Base-by-base conservation (phyloP, 1,284 basidiomycete species). In the Ceratobasidium sp. region DNA sequence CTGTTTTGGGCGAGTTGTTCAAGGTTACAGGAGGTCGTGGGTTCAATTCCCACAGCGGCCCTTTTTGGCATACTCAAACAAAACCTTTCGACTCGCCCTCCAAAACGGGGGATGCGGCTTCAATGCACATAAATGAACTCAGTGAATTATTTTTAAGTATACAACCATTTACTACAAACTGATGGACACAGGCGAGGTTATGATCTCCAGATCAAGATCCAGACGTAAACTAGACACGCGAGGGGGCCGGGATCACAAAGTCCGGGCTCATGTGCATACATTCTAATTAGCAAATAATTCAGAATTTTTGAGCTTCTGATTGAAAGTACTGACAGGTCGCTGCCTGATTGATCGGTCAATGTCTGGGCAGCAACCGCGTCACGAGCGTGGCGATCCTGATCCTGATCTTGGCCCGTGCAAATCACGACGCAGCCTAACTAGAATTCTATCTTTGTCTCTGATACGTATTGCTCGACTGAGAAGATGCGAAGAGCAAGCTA, bases 41-140 rank as follows among this genome's bases (percentile, higher is more conserved):
- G 71, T 75, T 75, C 71, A 75, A 75, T 75, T 75, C 71, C 69
- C 69, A 74, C 58, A 74, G 69, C 69, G 69, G 69, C 69, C 69
- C 69, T 3, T 35, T 47, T 26, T 63, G 42, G 42, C 17, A 17
- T 45, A 17, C 17, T 45, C 7, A 45, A 45, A n/a, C n/a, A n/a
- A n/a, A n/a, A n/a, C n/a, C n/a, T n/a, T n/a, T n/a, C n/a, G n/a
- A n/a, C n/a, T n/a, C n/a, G n/a, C n/a, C n/a, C n/a, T n/a, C n/a
- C n/a, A n/a, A n/a, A n/a, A n/a, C n/a, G n/a, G n/a, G n/a, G n/a
- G n/a, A n/a, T n/a, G n/a, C n/a, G n/a, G n/a, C n/a, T n/a, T n/a
- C n/a, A n/a, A n/a, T n/a, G n/a, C n/a, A n/a, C n/a, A n/a, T n/a
- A n/a, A n/a, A n/a, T n/a, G n/a, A n/a, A n/a, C n/a, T n/a, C n/a